phyloP scores from a whole-genome alignment of 192 early-diverging fungal species.

The Allomyces macrogynus region DNA sequence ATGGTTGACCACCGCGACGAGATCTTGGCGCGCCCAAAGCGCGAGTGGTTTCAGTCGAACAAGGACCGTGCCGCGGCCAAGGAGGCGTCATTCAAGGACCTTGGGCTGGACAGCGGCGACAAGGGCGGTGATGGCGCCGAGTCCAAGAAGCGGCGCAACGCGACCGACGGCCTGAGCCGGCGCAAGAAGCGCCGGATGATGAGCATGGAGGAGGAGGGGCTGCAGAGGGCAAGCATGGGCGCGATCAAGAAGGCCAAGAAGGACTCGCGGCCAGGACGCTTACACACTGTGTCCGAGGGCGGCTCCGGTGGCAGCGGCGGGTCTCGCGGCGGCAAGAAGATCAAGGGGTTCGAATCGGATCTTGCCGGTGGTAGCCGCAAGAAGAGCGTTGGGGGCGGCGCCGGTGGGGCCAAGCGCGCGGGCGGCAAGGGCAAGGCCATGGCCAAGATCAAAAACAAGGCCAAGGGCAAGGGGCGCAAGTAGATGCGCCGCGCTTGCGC shows the following conservation, averaged over 20 bases:
- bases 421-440: slow-evolving; percentile 1
- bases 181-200: slow-evolving; percentile 19
- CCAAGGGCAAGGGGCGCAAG: not conserved
- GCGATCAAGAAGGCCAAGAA: slow-evolving; percentile 1
- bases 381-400: slow-evolving; percentile 11
- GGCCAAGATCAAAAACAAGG: not conserved
- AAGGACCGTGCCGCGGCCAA: slow-evolving; percentile 50
- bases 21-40: slow-evolving; percentile 68
- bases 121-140: slow-evolving; percentile 6
- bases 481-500: no score
- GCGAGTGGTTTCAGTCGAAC: slow-evolving; percentile 84
- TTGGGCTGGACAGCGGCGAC: slow-evolving; percentile 5
- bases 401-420: slow-evolving; percentile 12
- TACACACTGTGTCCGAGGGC: no score
- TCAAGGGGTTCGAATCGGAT: not conserved
- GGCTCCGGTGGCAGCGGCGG: not conserved
- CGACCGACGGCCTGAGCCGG: slow-evolving; percentile 20
- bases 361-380: slow-evolving; percentile 11
- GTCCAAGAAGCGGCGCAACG: slow-evolving; percentile 12
- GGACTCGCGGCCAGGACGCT: not conserved
- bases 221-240: not conserved
- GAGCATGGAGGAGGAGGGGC: slow-evolving; percentile 13
- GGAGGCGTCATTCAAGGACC: slow-evolving; percentile 7
- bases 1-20: slow-evolving; percentile 63
- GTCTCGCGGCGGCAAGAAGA: not conserved